These are phyloP conservation scores for Orbilia ellipsospora DNA, from an alignment of 2,329 filamentous ascomycete genomes.

Conservation along the genomic window DNA sequence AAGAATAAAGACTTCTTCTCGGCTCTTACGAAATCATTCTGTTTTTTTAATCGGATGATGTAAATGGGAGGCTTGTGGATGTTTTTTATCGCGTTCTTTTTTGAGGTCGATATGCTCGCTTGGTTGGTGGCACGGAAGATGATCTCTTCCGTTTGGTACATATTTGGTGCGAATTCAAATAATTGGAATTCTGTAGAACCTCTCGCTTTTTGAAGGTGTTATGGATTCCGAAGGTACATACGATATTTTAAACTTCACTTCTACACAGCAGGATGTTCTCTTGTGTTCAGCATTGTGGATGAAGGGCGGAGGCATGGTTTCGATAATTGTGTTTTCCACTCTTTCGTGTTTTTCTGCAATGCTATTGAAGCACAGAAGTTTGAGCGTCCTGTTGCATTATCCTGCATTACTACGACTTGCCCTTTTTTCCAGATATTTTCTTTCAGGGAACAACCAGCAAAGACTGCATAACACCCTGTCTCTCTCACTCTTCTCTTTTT, in stretches of 20 bases:
- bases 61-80: no score
- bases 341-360: not conserved
- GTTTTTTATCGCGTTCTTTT: slow-evolving; percentile 6
- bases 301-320: slow-evolving; percentile 20
- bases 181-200: slow-evolving; percentile 9
- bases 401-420: slow-evolving; percentile 33
- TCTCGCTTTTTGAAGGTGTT: not conserved
- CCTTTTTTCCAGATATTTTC: slow-evolving; percentile 27
- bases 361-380: slow-evolving; percentile 5
- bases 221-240: slow-evolving; percentile 40
- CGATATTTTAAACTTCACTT: slow-evolving; percentile 38
- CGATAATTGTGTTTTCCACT: slow-evolving; percentile 34
- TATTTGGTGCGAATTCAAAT: slow-evolving; percentile 27
- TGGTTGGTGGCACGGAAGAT: not conserved
- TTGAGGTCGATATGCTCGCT: not conserved
- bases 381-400: slow-evolving; percentile 26
- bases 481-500: slow-evolving; percentile 30
- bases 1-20: slow-evolving; percentile 19
- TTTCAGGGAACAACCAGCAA: slow-evolving; percentile 21
- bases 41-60: slow-evolving; percentile 5
- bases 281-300: slow-evolving; percentile 5
- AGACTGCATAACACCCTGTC: slow-evolving; percentile 25
- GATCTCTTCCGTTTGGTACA: slow-evolving; percentile 17
- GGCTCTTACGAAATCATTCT: slow-evolving; percentile 12
- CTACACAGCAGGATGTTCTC: slow-evolving; percentile 12